Percentiles rank a stretch among this genome's conserved stretches.
phyloP scores from a whole-genome alignment of 805 yeast species.

The Starmerella floris region DNA sequence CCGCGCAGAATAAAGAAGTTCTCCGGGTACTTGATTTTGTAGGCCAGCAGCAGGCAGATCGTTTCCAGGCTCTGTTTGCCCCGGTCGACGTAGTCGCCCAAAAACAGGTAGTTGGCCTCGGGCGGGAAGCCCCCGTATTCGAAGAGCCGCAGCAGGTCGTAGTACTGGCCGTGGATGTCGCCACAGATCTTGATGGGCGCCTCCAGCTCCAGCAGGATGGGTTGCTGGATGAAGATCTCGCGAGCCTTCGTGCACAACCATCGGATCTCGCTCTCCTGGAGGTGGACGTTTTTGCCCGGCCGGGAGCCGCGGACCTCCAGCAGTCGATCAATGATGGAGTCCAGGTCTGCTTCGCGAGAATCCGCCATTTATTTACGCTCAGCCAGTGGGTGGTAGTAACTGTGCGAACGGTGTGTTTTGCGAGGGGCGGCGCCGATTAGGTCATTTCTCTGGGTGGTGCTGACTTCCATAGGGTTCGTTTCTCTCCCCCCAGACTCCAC shows the following conservation, averaged over 20 bases:
- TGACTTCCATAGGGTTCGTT: slow-evolving; percentile 1
- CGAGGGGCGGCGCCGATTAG: slow-evolving; percentile 14
- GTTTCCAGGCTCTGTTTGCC: slow-evolving; percentile 97
- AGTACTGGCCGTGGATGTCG: slow-evolving; percentile 97
- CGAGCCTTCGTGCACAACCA: slow-evolving; percentile 94
- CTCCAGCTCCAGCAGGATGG: slow-evolving; percentile 85
- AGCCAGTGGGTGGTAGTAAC: background rate
- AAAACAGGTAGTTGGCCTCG: slow-evolving; percentile 86
- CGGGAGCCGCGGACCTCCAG: slow-evolving; percentile 96
- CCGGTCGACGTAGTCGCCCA: slow-evolving; percentile 97
- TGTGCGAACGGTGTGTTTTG: slow-evolving; percentile 6
- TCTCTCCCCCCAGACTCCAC: too few relatives aligned
- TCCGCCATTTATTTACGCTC: slow-evolving; percentile 25
- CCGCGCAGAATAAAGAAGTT: slow-evolving; percentile 94
- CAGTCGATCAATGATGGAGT: slow-evolving; percentile 90
- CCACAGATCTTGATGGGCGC: slow-evolving; percentile 94
- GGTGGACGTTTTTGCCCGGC: slow-evolving; percentile 92
- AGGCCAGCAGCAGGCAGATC: slow-evolving; percentile 82
- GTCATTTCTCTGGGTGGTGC: slow-evolving; percentile 3
- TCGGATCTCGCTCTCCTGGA: slow-evolving; percentile 87
- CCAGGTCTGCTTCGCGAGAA: slow-evolving; percentile 76
- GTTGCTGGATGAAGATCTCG: slow-evolving; percentile 95
- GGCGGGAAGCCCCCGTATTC: slow-evolving; percentile 99
- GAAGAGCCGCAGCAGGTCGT: slow-evolving; percentile 84
- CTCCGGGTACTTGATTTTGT: slow-evolving; percentile 96